A percentile compares a stretch with the other conserved stretches of the same genome.
These are phyloP conservation scores for Erodium texanum DNA, from an alignment of 441 rosid genomes.

Conservation along the genomic window DNA sequence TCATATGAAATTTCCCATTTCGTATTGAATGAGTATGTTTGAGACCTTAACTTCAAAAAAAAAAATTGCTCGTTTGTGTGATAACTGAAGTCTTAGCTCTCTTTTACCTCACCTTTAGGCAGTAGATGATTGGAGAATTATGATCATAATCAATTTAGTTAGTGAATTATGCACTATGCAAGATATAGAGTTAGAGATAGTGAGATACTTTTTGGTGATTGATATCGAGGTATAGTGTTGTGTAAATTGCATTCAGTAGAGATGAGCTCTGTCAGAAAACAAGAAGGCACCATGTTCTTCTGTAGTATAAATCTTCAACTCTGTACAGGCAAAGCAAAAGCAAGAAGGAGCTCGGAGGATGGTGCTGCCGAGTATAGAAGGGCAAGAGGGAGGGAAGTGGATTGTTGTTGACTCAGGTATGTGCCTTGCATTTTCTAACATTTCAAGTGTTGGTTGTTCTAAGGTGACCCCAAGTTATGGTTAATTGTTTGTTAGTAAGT, in stretches of 20 bases:
- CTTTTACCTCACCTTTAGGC: not conserved
- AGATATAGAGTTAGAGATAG: not conserved
- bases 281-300: not conserved
- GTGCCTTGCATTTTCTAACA: constrained; percentile 15
- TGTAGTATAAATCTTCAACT: not conserved
- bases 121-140: not conserved
- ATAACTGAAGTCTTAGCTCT: too few species aligned
- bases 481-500: not conserved
- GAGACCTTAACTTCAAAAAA: not conserved
- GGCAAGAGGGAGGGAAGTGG: constrained; percentile 75
- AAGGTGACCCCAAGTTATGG: not conserved
- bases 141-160: not conserved
- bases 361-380: constrained; percentile 60
- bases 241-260: not conserved
- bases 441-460: not conserved
- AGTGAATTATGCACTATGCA: not conserved
- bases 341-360: constrained; percentile 58
- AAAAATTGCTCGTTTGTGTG: not conserved
- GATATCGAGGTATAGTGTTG: not conserved
- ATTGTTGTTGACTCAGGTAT: constrained; percentile 71
- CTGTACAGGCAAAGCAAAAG: constrained; percentile 66
- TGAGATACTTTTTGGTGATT: not conserved
- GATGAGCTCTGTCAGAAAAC: not conserved
- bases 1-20: not conserved
- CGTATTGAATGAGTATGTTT: not conserved